A percentile compares a stretch with the other conserved stretches of the same genome.
Evolutionary conservation across 1,284 basidiomycete species (phyloP).

Genomic region (Ustilago trichophora): DNA sequence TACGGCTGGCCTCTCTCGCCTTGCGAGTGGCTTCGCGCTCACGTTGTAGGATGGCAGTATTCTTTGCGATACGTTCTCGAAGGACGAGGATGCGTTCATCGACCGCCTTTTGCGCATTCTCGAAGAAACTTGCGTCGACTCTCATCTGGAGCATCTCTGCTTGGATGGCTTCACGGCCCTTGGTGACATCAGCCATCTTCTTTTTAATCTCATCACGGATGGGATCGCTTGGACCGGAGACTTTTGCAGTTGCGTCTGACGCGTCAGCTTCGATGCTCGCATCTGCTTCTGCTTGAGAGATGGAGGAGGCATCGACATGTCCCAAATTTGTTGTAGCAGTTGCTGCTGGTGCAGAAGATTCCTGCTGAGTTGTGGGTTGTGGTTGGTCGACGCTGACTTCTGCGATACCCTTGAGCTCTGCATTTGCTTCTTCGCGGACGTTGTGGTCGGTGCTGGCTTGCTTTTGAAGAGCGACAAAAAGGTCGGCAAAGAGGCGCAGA

Average conservation of each 20-base stretch:
- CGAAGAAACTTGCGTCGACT: slow-evolving; percentile 46
- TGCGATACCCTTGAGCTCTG: not conserved
- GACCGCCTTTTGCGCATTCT: slow-evolving; percentile 44
- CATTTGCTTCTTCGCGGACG: slow-evolving; percentile 4
- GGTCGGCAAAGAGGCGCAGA: slow-evolving; percentile 39
- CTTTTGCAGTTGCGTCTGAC: not conserved
- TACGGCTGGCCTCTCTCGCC: slow-evolving; percentile 29
- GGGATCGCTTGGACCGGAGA: slow-evolving; percentile 20
- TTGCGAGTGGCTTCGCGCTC: slow-evolving; percentile 42
- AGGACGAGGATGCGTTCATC: slow-evolving; percentile 41
- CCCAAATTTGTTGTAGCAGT: too few relatives aligned
- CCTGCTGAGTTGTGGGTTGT: not conserved
- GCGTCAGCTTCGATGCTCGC: too few relatives aligned
- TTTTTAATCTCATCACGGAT: slow-evolving; percentile 40
- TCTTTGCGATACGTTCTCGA: slow-evolving; percentile 36
- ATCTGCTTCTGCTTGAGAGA: too few relatives aligned
- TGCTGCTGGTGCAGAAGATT: not conserved
- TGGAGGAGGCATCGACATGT: too few relatives aligned
- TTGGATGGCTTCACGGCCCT: slow-evolving; percentile 34
- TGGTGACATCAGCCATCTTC: slow-evolving; percentile 35
- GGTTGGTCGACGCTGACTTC: not conserved
- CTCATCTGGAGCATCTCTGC: slow-evolving; percentile 47
- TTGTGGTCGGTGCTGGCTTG: slow-evolving; percentile 27
- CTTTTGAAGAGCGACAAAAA: slow-evolving; percentile 48
- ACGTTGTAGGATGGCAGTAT: slow-evolving; percentile 22